Evolutionary conservation across 768 basidiomycete genomes (phyloP), one percentile per base, ranked within the genome.

Genomic region (Boletus patriciae): DNA sequence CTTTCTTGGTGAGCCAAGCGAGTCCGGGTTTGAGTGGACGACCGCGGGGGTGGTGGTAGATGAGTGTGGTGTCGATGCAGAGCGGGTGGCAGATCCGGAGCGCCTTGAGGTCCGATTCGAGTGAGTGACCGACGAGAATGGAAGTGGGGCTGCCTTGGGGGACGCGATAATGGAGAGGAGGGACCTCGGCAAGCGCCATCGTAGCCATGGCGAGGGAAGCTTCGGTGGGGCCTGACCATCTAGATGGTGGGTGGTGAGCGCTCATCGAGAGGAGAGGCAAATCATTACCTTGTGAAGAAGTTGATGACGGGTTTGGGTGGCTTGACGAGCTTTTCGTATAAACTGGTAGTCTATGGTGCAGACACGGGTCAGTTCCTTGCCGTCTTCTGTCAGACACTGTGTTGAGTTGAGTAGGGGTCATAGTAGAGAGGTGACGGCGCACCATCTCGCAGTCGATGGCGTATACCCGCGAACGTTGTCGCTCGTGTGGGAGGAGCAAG

Each of bases 371-470:
- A 99, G 79, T 68, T 94, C 92, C 62, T 91, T 94, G 10, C 94
- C 95, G 52, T 91, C 89, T 65, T 88, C 88, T 2, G 94, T 95
- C 70, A 88, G 62, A 68, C 94, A 96, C 94, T 97, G 27, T 8
- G 8, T 27, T 3, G 43, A 15, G 19, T 34, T 64, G 27, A 61
- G 65, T 42, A 11, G 36, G 38, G 16, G 0, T 4, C 11, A 6
- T 1, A 15, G 47, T 5, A 18, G 2, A 42, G 7, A 10, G 1
- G 38, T n/a, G 18, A 12, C 66, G 33, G 13, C 83, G 51, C 57
- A 92, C 95, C 96, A 98, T 98, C 71, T 98, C 96, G 71, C 96
- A 98, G 78, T 99, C 96, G 46, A 99, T 82, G 0, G 92, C 92
- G 54, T 90, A 86, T 25, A 96, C 81, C 56, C 76, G 78, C 5